A percentile compares a stretch with the other conserved stretches of the same genome.
These are phyloP conservation scores for Smallanthus sonchifolius DNA, from an alignment of 129 eudicot species.

Conservation along the genomic window DNA sequence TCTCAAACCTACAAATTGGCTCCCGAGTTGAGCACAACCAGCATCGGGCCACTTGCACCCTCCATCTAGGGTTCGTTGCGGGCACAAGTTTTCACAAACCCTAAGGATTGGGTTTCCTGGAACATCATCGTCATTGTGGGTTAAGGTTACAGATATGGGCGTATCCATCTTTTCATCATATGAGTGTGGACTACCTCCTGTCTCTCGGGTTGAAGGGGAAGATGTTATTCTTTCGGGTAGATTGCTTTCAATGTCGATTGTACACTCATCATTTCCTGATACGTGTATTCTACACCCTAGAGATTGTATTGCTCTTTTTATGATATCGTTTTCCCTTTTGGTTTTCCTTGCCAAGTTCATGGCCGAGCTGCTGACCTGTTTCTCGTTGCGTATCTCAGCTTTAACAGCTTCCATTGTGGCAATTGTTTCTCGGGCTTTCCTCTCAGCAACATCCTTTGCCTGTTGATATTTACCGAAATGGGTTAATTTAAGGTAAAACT, in stretches of 20 bases:
- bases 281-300: constrained; percentile 76
- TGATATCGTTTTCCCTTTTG: constrained; percentile 62
- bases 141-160: constrained; percentile 45
- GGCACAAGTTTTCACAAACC: constrained; percentile 78
- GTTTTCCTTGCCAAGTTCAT: constrained; percentile 57
- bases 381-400: constrained; percentile 68
- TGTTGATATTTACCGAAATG: constrained; percentile 21
- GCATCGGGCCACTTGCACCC: constrained; percentile 92
- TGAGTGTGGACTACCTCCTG: background rate
- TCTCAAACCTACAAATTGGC: constrained; percentile 83
- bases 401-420: constrained; percentile 54
- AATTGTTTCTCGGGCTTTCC: constrained; percentile 50
- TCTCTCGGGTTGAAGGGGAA: constrained; percentile 40
- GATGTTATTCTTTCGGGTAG: constrained; percentile 44
- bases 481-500: too few species aligned
- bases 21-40: constrained; percentile 84
- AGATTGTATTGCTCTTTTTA: constrained; percentile 81
- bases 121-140: constrained; percentile 27
- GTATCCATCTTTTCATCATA: constrained; percentile 52
- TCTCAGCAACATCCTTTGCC: constrained; percentile 84
- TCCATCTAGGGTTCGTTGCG: constrained; percentile 68
- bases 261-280: constrained; percentile 66
- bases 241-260: constrained; percentile 65
- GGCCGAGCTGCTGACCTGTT: constrained; percentile 65
- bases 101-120: constrained; percentile 46